Evolutionary conservation across 257 asterid species (phyloP).

Genomic region (Solanum piurae): DNA sequence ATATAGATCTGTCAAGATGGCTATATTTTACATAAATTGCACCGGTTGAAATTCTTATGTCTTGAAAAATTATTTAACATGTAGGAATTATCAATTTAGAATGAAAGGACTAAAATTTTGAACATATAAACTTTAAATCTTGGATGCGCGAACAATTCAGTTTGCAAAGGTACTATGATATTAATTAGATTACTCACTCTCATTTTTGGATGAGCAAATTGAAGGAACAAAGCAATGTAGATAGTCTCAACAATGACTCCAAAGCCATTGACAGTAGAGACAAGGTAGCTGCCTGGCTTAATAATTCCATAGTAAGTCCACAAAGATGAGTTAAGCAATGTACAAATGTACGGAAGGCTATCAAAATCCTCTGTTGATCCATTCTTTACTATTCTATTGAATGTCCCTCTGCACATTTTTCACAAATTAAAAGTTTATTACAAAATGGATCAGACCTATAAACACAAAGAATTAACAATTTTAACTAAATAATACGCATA

Average conservation of each 20-base stretch:
- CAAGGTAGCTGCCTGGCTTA: constrained; percentile 16
- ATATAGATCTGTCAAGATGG: neutral
- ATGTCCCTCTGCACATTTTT: constrained; percentile 13
- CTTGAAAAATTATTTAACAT: neutral
- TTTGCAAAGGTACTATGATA: neutral
- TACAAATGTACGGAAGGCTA: constrained; percentile 25
- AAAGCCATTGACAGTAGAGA: constrained; percentile 26
- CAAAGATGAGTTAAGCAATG: constrained; percentile 15
- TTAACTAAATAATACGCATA: neutral
- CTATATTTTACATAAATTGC: neutral
- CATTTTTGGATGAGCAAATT: constrained; percentile 17
- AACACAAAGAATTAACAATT: neutral
- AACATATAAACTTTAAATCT: neutral
- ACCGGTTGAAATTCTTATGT: neutral
- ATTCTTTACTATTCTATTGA: constrained; percentile 15
- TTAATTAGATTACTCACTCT: constrained; percentile 10
- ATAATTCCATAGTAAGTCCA: constrained; percentile 33
- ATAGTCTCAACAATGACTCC: constrained; percentile 11
- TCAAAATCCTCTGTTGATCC: constrained; percentile 24
- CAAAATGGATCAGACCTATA: neutral
- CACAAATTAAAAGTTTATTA: neutral
- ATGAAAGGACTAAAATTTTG: neutral
- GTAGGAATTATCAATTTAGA: neutral
- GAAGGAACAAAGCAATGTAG: constrained; percentile 14
- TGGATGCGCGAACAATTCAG: neutral